A percentile compares a stretch with the other conserved stretches of the same genome.
These are phyloP conservation scores for Pluteus cervinus DNA, from an alignment of 768 basidiomycete species.

Conservation along the genomic window DNA sequence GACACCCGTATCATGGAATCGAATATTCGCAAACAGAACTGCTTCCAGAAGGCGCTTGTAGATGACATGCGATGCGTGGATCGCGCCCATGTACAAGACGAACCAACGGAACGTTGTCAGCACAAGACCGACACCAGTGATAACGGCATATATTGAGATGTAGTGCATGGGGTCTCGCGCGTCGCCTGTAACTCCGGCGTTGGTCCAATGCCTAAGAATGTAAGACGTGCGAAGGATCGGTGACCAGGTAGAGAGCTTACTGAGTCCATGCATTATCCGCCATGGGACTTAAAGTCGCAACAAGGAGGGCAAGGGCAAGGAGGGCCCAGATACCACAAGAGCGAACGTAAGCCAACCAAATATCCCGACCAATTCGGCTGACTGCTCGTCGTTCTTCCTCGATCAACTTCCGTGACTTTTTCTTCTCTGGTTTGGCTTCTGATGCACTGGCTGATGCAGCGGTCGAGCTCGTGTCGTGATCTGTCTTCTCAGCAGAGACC, in stretches of 20 bases:
- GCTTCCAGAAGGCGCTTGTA: conserved; percentile 69
- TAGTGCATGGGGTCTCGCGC: conserved; percentile 44
- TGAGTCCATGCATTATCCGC: conserved; percentile 59
- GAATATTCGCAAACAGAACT: conserved; percentile 81
- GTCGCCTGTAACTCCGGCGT: conserved; percentile 28
- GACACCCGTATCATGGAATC: conserved; percentile 91
- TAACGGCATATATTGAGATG: conserved; percentile 56
- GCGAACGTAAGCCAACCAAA: conserved; percentile 44
- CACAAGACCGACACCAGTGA: conserved; percentile 28
- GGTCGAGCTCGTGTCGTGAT: conserved; percentile 28
- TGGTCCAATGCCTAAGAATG: conserved; percentile 49
- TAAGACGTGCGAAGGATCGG: too few species aligned
- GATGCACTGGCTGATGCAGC: conserved; percentile 28
- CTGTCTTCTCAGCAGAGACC: conserved; percentile 41
- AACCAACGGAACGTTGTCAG: conserved; percentile 51
- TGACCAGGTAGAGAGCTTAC: conserved; percentile 15
- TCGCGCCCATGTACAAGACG: conserved; percentile 65
- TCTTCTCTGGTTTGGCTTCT: conserved; percentile 25
- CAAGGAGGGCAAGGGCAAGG: conserved; percentile 37
- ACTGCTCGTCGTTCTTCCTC: conserved; percentile 68
- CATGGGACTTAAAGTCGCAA: conserved; percentile 53
- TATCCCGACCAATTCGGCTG: conserved; percentile 48
- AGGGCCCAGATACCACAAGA: conserved; percentile 45
- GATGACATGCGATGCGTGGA: conserved; percentile 68
- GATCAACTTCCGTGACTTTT: conserved; percentile 66